Conservation (phyloP, 2,329 filamentous ascomycete species). For the Alternaria novae-zelandiae region DNA sequence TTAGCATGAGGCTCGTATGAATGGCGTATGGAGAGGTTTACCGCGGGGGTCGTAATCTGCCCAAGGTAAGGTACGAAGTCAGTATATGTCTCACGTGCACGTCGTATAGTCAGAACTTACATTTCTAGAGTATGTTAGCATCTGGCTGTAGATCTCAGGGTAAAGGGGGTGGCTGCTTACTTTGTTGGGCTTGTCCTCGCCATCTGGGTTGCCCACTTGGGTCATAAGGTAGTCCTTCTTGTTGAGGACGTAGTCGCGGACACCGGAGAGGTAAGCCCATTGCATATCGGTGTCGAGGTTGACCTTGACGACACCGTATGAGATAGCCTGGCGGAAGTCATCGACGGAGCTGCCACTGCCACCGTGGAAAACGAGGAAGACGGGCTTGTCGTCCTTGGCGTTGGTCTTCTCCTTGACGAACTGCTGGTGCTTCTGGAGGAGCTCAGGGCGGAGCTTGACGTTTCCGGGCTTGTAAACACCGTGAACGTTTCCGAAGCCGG, state of each 20-base stretch:
- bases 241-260: conserved; percentile 95
- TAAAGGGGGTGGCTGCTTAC: no score
- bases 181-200: conserved; percentile 41
- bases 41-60: no score
- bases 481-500: conserved; percentile 98
- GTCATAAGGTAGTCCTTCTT: conserved; percentile 55
- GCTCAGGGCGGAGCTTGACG: conserved; percentile 79
- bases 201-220: conserved; percentile 81
- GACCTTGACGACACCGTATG: conserved; percentile 96
- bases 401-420: conserved; percentile 78
- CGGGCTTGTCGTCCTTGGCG: conserved; percentile 61
- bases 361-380: conserved; percentile 99
- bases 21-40: no score
- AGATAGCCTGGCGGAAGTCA: conserved; percentile 69
- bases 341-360: conserved; percentile 90
- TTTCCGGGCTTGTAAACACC: conserved; percentile 69
- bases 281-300: conserved; percentile 99
- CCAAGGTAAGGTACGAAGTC: no score
- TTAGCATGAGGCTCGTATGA: no score
- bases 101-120: no score
- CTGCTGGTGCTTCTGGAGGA: conserved; percentile 94
- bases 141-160: no score
- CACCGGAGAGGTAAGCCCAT: conserved; percentile 83
- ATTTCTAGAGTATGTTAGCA: no score
- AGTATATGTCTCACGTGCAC: no score